Evolutionary conservation across 257 asterid genomes (phyloP), one percentile per base, ranked within the genome.

Genomic region (Nicotiana knightiana): DNA sequence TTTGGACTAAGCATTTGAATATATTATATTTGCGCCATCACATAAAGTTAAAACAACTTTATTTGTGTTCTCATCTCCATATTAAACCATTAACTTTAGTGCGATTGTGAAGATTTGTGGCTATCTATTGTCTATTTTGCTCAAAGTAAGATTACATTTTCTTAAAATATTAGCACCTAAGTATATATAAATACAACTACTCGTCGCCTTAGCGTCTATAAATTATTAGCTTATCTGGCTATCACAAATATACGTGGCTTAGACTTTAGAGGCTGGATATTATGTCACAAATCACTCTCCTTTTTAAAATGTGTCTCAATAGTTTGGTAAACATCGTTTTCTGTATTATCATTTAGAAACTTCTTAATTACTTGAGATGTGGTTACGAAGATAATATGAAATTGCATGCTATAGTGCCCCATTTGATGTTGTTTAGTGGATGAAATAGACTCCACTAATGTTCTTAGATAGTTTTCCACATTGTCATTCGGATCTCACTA

Each of bases 301-400:
- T 16, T 12, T 4, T 43, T n/a, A 39, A 71, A 43, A 71, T 21
- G 13, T 71, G 0, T 63, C 24, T 80, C 59, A 35, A 24, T 15
- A 82, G 82, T 84, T 84, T 35, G 89, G 89, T 84, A 86, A 83
- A 78, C 82, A 73, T 84, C 84, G 62, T 71, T 84, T 65, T 84
- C 84, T 71, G 17, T 67, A 62, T 10, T 1, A 21, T 76, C 46
- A 16, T 81, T 65, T 79, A 13, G 54, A 11, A 48, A 77, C 84
- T 68, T 80, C 33, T 71, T 35, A 43, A 43, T 57, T 39, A 46
- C 55, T 9, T 51, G 54, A 66, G 79, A 73, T 67, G 79, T 73
- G 43, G 63, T 46, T 73, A 51, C 46, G 17, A 51, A 48, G 58
- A 73, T 73, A 73, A 73, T 51, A 51, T 51, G 62, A 28, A 51